Conservation (phyloP, 2,329 filamentous ascomycete genomes). For the Mycosphaerella arachidis region DNA sequence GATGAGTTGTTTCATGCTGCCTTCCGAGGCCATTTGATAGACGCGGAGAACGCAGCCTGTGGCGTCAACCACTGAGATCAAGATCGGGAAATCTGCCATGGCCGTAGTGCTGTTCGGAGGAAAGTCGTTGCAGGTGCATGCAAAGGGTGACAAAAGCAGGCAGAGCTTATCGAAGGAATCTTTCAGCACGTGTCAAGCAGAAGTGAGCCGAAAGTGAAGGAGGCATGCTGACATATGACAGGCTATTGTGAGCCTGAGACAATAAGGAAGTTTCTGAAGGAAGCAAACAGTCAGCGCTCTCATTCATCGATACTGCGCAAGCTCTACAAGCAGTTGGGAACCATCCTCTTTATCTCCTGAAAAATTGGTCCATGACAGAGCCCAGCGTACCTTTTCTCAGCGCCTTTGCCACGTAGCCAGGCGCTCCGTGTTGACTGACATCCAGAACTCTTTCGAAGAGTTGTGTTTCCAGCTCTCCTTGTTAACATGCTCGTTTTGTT, state of each 20-base stretch:
- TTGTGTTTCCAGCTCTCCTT: neutral
- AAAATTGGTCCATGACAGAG: too few species aligned
- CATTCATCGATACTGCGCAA: neutral
- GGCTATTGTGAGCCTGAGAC: neutral
- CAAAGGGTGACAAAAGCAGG: neutral
- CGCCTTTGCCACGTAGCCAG: neutral
- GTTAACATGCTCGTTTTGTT: neutral
- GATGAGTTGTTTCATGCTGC: neutral
- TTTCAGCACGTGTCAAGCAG: neutral
- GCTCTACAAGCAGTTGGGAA: neutral
- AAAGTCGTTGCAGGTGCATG: too few species aligned
- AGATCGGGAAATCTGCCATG: neutral
- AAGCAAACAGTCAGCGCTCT: neutral
- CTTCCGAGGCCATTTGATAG: neutral
- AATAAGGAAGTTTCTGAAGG: neutral
- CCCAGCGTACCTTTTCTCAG: neutral
- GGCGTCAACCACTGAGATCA: neutral
- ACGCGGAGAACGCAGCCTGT: neutral
- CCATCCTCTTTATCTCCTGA: neutral
- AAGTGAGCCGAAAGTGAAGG: neutral
- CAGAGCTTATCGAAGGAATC: neutral
- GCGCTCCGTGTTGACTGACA: neutral
- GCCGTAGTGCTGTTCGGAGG: neutral
- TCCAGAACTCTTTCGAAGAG: neutral
- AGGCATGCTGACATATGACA: neutral